Percentiles rank a stretch among this genome's conserved stretches.
These are phyloP conservation scores for Botrytis elliptica DNA, from an alignment of 2,329 filamentous ascomycete genomes.

Conservation along the genomic window DNA sequence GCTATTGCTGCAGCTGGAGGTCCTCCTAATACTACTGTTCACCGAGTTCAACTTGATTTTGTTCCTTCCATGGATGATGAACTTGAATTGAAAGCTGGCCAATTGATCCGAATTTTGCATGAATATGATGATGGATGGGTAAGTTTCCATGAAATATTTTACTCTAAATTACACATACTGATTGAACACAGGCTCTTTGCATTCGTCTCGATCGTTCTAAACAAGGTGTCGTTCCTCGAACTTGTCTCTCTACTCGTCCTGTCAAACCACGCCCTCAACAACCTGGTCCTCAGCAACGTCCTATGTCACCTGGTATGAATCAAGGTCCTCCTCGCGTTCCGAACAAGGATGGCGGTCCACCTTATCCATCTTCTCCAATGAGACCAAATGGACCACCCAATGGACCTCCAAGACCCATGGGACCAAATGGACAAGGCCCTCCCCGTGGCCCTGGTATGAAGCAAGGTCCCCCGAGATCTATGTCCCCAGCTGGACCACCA, in stretches of 20 bases:
- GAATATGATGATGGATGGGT: slow-evolving; percentile 99
- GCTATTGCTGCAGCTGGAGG: slow-evolving; percentile 63
- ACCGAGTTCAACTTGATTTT: slow-evolving; percentile 94
- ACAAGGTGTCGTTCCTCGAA: slow-evolving; percentile 91
- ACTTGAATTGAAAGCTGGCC: slow-evolving; percentile 74
- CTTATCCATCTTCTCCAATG: slow-evolving; percentile 15
- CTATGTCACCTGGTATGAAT: slow-evolving; percentile 28
- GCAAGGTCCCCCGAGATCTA: slow-evolving; percentile 25
- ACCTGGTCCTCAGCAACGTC: slow-evolving; percentile 31
- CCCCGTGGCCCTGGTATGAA: slow-evolving; percentile 20
- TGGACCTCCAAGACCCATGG: slow-evolving; percentile 26
- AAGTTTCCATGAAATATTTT: slow-evolving; percentile 42
- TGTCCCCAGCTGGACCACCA: slow-evolving; percentile 22
- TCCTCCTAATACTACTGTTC: slow-evolving; percentile 63
- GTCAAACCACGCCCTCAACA: slow-evolving; percentile 54
- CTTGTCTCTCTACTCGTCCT: slow-evolving; percentile 86
- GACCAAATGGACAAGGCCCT: slow-evolving; percentile 25
- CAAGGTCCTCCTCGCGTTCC: slow-evolving; percentile 24
- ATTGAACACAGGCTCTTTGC: slow-evolving; percentile 70
- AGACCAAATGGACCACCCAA: slow-evolving; percentile 29
- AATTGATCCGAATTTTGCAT: slow-evolving; percentile 84
- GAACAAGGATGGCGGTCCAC: slow-evolving; percentile 1
- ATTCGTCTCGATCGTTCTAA: slow-evolving; percentile 84
- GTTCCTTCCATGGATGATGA: slow-evolving; percentile 91
- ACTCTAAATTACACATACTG: slow-evolving; percentile 31